Evolutionary conservation across 441 rosid species (phyloP).

Genomic region (Brassica balearica): DNA sequence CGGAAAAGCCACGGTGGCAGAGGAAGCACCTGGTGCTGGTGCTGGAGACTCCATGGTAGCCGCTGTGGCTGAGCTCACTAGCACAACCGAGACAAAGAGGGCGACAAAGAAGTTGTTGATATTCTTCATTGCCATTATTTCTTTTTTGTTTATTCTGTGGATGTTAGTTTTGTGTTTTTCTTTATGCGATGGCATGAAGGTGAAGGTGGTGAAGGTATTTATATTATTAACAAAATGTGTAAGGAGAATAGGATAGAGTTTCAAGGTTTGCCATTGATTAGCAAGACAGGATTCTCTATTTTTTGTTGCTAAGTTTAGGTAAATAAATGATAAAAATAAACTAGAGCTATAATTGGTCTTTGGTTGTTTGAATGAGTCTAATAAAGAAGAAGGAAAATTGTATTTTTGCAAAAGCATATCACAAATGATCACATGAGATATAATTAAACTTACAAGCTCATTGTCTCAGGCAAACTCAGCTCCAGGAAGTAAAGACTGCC

Average conservation of each 20-base stretch:
- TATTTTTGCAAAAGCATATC: not conserved
- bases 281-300: not conserved
- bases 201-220: conserved; percentile 23
- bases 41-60: conserved; percentile 54
- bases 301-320: conserved; percentile 37
- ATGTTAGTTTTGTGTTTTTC: not conserved
- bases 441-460: conserved; percentile 55
- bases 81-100: conserved; percentile 58
- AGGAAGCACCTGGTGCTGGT: conserved; percentile 50
- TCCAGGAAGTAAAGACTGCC: conserved; percentile 90
- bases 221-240: conserved; percentile 13
- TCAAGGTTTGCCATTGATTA: conserved; percentile 37
- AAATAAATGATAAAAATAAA: conserved; percentile 14
- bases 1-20: conserved; percentile 54
- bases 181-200: conserved; percentile 24
- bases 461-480: conserved; percentile 78
- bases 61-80: conserved; percentile 62
- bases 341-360: not conserved
- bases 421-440: conserved; percentile 15
- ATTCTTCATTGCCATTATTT: conserved; percentile 68
- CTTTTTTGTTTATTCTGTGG: conserved; percentile 1
- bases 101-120: conserved; percentile 57
- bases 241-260: conserved; percentile 24
- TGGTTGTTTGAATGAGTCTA: conserved; percentile 30
- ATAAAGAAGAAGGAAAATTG: not conserved